Evolutionary conservation across 1,139 yeast species (phyloP).

Genomic region (Candida dubliniensis): DNA sequence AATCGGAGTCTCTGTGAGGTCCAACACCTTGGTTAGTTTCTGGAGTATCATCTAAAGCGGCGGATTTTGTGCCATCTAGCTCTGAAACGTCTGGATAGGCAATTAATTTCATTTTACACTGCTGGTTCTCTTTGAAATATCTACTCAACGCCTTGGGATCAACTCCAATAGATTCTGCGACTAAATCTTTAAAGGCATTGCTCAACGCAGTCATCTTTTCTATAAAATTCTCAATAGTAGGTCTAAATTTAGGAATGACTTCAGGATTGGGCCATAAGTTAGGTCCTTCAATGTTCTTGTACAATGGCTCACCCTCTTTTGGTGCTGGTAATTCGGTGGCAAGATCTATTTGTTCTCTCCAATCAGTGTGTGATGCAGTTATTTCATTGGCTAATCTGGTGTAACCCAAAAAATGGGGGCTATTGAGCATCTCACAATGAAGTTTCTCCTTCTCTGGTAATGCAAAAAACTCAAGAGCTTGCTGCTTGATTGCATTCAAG

Average conservation of each 20-base stretch:
- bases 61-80: conserved; percentile 27
- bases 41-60: conserved; percentile 41
- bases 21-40: conserved; percentile 64
- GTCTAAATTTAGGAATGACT: conserved; percentile 51
- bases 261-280: conserved; percentile 57
- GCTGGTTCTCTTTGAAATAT: conserved; percentile 53
- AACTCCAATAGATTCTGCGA: conserved; percentile 57
- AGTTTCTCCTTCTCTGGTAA: conserved; percentile 54
- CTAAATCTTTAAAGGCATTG: conserved; percentile 42
- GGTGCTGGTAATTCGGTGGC: conserved; percentile 62
- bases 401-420: conserved; percentile 69
- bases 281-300: conserved; percentile 64
- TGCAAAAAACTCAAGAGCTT: conserved; percentile 51
- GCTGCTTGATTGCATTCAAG: conserved; percentile 39
- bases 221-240: conserved; percentile 46
- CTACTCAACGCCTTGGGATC: conserved; percentile 43
- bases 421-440: conserved; percentile 57
- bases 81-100: conserved; percentile 48
- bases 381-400: conserved; percentile 65
- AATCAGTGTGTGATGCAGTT: conserved; percentile 58
- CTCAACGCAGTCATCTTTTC: conserved; percentile 49
- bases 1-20: conserved; percentile 70
- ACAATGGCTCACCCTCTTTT: conserved; percentile 45
- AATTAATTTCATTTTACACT: conserved; percentile 54
- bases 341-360: conserved; percentile 70